Percentiles rank a stretch among this genome's conserved stretches.
Conservation (phyloP, 208 protist genomes). For the Leishmania amazonensis region DNA sequence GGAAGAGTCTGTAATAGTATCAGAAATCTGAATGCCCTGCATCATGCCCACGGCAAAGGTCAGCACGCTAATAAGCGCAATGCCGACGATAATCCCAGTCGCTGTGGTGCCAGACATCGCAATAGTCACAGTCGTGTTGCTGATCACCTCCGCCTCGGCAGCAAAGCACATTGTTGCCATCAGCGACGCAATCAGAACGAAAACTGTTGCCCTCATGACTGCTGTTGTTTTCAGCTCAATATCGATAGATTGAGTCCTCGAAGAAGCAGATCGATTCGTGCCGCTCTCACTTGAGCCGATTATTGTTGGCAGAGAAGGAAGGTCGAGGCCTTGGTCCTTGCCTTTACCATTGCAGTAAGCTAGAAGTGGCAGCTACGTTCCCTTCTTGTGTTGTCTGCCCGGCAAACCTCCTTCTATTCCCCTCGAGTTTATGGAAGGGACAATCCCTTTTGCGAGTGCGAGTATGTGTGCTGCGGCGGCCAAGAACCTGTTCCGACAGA, state of each 20-base stretch:
- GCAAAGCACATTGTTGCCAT: constrained; percentile 11
- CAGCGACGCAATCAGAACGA: constrained; percentile 26
- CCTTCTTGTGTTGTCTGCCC: not conserved
- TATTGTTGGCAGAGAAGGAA: not conserved
- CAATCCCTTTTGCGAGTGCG: not conserved
- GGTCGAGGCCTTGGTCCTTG: not conserved
- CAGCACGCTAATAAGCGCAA: constrained; percentile 59
- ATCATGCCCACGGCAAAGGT: constrained; percentile 75
- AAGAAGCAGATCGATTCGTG: not conserved
- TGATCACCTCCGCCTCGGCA: constrained; percentile 10
- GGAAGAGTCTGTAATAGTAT: constrained; percentile 36
- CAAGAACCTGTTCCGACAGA: not conserved
- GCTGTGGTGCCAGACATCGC: constrained; percentile 68
- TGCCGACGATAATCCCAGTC: constrained; percentile 66
- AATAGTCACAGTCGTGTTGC: constrained; percentile 41
- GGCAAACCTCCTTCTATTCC: not conserved
- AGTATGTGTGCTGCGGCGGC: not conserved
- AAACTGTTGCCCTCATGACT: not conserved
- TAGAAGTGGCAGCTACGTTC: not conserved
- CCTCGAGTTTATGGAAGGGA: not conserved
- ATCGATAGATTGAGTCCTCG: not conserved
- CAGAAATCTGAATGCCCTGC: constrained; percentile 76
- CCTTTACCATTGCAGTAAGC: not conserved
- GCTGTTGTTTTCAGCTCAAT: not conserved
- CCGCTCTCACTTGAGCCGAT: not conserved